Base-by-base conservation (phyloP, 176 grass and related monocot species). In the Eremochloa ophiuroides region DNA sequence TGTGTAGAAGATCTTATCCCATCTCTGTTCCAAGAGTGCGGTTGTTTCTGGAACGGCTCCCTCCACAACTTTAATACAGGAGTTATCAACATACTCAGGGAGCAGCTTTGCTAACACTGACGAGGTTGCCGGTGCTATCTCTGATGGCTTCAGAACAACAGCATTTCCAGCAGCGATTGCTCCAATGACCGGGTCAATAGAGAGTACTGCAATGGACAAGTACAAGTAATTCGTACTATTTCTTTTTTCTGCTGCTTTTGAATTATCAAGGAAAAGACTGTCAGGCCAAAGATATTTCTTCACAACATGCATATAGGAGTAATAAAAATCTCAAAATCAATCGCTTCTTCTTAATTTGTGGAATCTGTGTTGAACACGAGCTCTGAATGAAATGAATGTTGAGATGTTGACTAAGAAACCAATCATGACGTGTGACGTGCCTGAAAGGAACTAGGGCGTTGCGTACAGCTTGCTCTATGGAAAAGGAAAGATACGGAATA, bases 1-100 rank as follows among this genome's bases (percentile, higher is more conserved):
- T 88, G 97, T 99, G 82, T 99, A 99, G 25, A 99, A 82, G 71
- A 99, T 99, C 87, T 99, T 99, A 27, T 99, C 97, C 91, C 93
- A 99, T 67, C 85, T 99, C 59, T 95, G 85, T 37, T 93, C 87
- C 85, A 99, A 85, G 22, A 99, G 91, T 29, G 46, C 76, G 2
- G 89, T 86, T 55, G 93, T 96, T 85, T 99, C 97, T 23, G 69
- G 10, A 70, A 93, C 26, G 20, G 65, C 83, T 37, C 93, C 97
- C 88, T 99, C 93, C 20, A 99, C 72, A 38, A 99, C 97, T 88
- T 89, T 99, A 58, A 99, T 87, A 31, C 91, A 99, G 15, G 97
- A 90, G 79, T 66, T 83, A 66, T 99, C 97, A 6, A 99, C 28
- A 71, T 99, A 99, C 60, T 92, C 79, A n/a, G 97, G 97, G 68